Conservation (phyloP, 306 rosid genomes). For the Cicer arietinum region DNA sequence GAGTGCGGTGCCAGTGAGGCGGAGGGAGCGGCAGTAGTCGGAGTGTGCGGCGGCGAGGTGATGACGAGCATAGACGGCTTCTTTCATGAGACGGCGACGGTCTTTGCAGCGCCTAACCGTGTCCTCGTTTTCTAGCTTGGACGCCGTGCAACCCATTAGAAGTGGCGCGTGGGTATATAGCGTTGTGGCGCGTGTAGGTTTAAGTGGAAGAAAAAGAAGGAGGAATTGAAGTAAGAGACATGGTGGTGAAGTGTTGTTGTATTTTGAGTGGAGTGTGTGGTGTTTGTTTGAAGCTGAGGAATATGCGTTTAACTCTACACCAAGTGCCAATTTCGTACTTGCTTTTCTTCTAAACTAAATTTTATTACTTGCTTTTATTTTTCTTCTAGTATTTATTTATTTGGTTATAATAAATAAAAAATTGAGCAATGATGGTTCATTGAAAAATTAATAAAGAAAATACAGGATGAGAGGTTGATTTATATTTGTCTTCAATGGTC, state of each 20-base stretch:
- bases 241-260: neutral
- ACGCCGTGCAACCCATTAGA: slow-evolving; percentile 86
- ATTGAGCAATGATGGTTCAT: neutral
- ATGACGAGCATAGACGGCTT: slow-evolving; percentile 83
- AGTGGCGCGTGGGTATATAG: slow-evolving; percentile 27
- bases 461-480: no score
- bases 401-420: neutral
- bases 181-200: slow-evolving; percentile 25
- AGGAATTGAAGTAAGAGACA: neutral
- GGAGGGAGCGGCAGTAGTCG: slow-evolving; percentile 93
- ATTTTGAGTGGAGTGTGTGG: slow-evolving; percentile 22
- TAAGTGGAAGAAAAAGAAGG: neutral
- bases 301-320: slow-evolving; percentile 5
- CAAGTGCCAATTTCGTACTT: slow-evolving; percentile 34
- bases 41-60: slow-evolving; percentile 96
- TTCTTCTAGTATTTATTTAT: neutral
- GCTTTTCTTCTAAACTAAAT: neutral
- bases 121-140: slow-evolving; percentile 93
- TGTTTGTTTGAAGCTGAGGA: slow-evolving; percentile 21
- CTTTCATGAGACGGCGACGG: slow-evolving; percentile 91
- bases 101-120: slow-evolving; percentile 93
- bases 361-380: neutral
- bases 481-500: no score
- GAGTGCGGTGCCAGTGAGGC: slow-evolving; percentile 83
- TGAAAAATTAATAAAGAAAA: neutral